Base-by-base conservation (phyloP, 805 yeast species). In the Lachancea sp. region DNA sequence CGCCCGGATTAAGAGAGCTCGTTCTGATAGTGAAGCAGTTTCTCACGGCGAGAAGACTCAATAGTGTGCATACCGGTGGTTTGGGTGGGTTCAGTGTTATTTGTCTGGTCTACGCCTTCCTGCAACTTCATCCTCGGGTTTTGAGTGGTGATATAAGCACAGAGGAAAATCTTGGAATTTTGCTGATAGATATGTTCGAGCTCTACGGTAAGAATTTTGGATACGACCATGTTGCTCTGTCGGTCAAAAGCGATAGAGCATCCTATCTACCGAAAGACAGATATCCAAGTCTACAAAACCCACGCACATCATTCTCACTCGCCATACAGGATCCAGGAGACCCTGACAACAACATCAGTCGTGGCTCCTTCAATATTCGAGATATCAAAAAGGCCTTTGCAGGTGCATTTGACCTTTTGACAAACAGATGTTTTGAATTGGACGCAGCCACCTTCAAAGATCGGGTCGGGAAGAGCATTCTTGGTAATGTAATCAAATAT, bases 41-140 rank as follows among this genome's bases (percentile, higher is more conserved):
- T 57, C 70, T 91, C 41, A 71, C 88, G 27, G 79, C 87, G 1
- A 72, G 97, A 56, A 78, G 74, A 47, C 69, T 90, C 49, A 88
- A 89, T 57, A 84, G 86, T 51, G 98, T 91, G 13, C 95, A 85
- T 55, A 81, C 81, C 18, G 99, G 99, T 42, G 98, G 98, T 0
- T 68, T 91, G 5, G 98, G 99, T 35, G 98, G 98, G 0, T 91
- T 83, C 61, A 79, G 96, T 7, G 85, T 87, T n/a, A 87, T 90
- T 36, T 89, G 96, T 56, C 58, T 93, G 59, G 88, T 85, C 15
- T 81, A 81, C 55, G 80, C 91, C 15, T 89, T 90, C 58, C 65
- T 90, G 49, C 75, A 72, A 53, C 68, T 85, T 50, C 98, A 91
- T 61, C 96, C 96, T 13, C 72, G 89, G 52, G 59, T 88, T 11